Conservation (phyloP, 2,329 filamentous ascomycete species). For the Albifimbria verrucaria region DNA sequence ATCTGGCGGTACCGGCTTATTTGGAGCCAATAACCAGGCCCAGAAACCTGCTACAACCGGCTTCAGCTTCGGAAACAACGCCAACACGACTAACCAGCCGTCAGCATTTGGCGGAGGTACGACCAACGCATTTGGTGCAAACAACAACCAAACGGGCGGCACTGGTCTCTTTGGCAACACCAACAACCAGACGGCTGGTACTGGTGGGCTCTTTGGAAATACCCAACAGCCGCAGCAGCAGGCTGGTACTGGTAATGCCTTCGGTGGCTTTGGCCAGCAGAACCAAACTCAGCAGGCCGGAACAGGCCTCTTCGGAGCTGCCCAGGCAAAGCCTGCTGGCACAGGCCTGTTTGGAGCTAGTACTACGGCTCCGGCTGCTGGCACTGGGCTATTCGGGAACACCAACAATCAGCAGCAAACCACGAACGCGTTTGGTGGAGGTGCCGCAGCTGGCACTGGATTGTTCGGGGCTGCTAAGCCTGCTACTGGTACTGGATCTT, state of each 20-base stretch:
- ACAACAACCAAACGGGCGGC: constrained; percentile 22
- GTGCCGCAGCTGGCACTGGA: constrained; percentile 24
- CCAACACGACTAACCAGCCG: constrained; percentile 18
- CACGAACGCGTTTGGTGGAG: constrained; percentile 31
- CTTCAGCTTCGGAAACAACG: constrained; percentile 42
- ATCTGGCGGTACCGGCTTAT: constrained; percentile 33
- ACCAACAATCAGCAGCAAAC: constrained; percentile 38
- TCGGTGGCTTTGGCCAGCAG: constrained; percentile 35
- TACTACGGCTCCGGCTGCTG: constrained; percentile 25
- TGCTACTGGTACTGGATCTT: constrained; percentile 34
- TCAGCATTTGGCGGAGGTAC: constrained; percentile 25
- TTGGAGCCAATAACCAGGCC: constrained; percentile 35
- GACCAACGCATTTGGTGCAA: constrained; percentile 22
- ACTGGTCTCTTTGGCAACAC: constrained; percentile 39
- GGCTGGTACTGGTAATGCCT: constrained; percentile 17
- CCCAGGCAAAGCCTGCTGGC: constrained; percentile 34
- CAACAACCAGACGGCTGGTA: constrained; percentile 29
- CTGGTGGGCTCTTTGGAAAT: constrained; percentile 41
- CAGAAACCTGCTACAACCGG: constrained; percentile 33
- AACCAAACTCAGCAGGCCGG: constrained; percentile 28
- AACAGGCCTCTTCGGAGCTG: constrained; percentile 42
- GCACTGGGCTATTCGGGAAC: constrained; percentile 42
- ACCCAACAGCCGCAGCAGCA: constrained; percentile 25
- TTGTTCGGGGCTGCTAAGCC: constrained; percentile 37
- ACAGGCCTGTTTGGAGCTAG: constrained; percentile 36